These are phyloP conservation scores for Glycine tomentella DNA, from an alignment of 306 rosid species.

Conservation along the genomic window DNA sequence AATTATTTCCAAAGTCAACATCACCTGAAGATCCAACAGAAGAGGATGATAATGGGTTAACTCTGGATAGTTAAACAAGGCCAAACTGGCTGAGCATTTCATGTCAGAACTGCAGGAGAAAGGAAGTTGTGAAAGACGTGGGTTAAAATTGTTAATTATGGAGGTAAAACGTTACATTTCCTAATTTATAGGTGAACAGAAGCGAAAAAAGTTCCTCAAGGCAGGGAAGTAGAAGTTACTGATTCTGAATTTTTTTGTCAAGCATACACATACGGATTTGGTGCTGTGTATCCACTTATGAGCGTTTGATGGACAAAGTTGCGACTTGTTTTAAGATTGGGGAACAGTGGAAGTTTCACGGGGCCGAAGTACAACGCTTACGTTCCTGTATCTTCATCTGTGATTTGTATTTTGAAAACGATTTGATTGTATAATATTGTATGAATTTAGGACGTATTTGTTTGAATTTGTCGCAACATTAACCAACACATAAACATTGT, in stretches of 20 bases:
- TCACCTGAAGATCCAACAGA: slow-evolving; percentile 52
- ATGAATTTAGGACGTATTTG: background rate
- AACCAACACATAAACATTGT: background rate
- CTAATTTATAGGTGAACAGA: slow-evolving; percentile 1
- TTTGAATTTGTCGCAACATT: slow-evolving; percentile 33
- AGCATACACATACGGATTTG: slow-evolving; percentile 31
- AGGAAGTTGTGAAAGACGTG: slow-evolving; percentile 33
- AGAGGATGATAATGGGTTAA: slow-evolving; percentile 52
- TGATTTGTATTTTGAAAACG: slow-evolving; percentile 33
- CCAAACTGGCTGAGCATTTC: slow-evolving; percentile 28
- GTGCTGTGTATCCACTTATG: slow-evolving; percentile 18
- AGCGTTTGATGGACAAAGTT: slow-evolving; percentile 27
- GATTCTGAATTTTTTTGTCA: background rate
- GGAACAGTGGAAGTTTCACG: slow-evolving; percentile 20
- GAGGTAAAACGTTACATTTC: slow-evolving; percentile 11
- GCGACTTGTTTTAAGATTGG: background rate
- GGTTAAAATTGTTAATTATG: slow-evolving; percentile 17
- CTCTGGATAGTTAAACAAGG: slow-evolving; percentile 47
- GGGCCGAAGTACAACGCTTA: slow-evolving; percentile 10
- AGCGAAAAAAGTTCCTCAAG: background rate
- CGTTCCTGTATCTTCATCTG: slow-evolving; percentile 22
- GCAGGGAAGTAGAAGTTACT: background rate
- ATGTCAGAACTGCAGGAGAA: slow-evolving; percentile 29
- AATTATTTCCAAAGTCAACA: slow-evolving; percentile 55
- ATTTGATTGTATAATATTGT: slow-evolving; percentile 21